Evolutionary conservation across 2,329 filamentous ascomycete species (phyloP).

Genomic region (Chrysoporthe deuterocubensis): DNA sequence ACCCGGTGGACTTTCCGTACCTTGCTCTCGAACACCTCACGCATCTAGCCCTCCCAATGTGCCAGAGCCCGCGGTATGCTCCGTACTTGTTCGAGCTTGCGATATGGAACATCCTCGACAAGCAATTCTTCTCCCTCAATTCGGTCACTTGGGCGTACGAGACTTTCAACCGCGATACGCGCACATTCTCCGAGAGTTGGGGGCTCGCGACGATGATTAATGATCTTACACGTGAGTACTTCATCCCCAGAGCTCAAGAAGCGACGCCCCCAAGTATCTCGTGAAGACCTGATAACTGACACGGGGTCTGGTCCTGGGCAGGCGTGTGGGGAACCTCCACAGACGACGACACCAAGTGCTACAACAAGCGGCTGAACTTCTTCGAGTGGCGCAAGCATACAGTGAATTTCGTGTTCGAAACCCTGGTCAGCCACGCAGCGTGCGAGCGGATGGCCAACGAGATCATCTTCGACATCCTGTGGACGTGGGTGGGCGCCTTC

Average conservation of each 20-base stretch:
- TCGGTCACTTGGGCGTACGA: conserved; percentile 14
- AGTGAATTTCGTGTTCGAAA: conserved; percentile 9
- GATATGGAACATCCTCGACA: conserved; percentile 12
- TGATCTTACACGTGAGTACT: conserved; percentile 5
- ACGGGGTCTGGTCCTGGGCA: neutral
- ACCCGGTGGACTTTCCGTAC: neutral
- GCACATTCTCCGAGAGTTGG: neutral
- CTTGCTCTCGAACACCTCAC: neutral
- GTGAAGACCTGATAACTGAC: neutral
- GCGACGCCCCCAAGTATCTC: neutral
- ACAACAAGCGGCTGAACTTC: conserved; percentile 5
- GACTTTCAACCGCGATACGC: neutral
- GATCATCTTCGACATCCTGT: conserved; percentile 10
- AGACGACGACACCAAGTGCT: neutral
- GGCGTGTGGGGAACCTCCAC: conserved; percentile 1
- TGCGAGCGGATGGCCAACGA: conserved; percentile 8
- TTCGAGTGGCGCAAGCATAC: conserved; percentile 16
- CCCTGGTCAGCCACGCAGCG: neutral
- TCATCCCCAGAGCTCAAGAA: too few species aligned
- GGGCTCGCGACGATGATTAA: conserved; percentile 5
- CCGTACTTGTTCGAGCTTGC: conserved; percentile 13
- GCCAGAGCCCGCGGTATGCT: conserved; percentile 1
- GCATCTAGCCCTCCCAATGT: neutral
- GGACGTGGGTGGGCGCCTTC: neutral
- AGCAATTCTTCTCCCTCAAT: conserved; percentile 5